These are phyloP conservation scores for Termitomyces sp. DNA, from an alignment of 768 basidiomycete species.

Conservation along the genomic window DNA sequence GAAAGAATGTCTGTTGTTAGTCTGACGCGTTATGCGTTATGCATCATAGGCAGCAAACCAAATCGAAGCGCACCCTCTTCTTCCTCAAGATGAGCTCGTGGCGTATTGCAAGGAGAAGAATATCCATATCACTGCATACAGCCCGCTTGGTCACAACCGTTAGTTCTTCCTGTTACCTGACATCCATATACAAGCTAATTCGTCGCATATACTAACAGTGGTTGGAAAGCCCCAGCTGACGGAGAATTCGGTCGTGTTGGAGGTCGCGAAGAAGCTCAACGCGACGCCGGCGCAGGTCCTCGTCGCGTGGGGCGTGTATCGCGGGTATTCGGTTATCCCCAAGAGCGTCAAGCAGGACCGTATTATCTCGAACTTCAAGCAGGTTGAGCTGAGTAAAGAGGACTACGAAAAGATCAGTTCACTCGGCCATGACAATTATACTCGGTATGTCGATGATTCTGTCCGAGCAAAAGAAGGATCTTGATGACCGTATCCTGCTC, in stretches of 20 bases:
- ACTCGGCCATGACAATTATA: constrained; percentile 44
- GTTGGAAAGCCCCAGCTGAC: constrained; percentile 60
- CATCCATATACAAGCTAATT: background rate
- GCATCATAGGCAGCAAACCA: constrained; percentile 58
- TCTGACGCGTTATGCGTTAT: background rate
- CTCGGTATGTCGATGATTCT: constrained; percentile 24
- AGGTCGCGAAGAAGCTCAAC: constrained; percentile 56
- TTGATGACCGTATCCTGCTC: background rate
- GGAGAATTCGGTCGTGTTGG: constrained; percentile 55
- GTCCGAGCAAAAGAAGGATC: background rate
- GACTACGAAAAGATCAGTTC: constrained; percentile 58
- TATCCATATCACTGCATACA: constrained; percentile 64
- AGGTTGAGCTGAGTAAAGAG: constrained; percentile 59
- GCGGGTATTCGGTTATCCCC: constrained; percentile 81
- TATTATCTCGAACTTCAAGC: constrained; percentile 74
- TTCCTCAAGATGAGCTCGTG: constrained; percentile 71
- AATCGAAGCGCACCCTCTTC: constrained; percentile 77
- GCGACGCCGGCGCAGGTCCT: constrained; percentile 79
- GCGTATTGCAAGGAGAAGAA: constrained; percentile 63
- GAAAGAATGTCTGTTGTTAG: background rate
- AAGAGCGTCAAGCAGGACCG: constrained; percentile 74
- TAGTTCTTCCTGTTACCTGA: constrained; percentile 16
- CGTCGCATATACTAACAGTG: constrained; percentile 28
- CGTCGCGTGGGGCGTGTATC: constrained; percentile 71
- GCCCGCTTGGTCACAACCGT: constrained; percentile 81